Conservation (phyloP, 225 moss, liverwort and hornwort genomes). For the Polytrichum commune region DNA sequence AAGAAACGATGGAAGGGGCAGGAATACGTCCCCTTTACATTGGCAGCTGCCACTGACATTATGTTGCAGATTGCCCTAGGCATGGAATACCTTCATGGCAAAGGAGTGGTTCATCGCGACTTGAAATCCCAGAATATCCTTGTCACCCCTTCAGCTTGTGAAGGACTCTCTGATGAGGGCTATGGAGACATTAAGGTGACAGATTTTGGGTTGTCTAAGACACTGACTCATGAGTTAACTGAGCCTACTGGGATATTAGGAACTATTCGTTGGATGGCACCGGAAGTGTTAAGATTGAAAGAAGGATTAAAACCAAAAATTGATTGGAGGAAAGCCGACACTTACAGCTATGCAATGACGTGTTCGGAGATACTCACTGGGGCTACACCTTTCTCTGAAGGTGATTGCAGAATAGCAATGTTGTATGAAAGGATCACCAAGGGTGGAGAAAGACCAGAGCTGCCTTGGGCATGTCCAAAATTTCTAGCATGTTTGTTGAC, state of each 20-base stretch:
- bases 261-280: slow-evolving; percentile 10
- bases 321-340: slow-evolving; percentile 21
- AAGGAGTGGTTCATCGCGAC: slow-evolving; percentile 4
- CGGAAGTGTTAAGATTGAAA: slow-evolving; percentile 1
- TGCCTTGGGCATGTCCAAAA: slow-evolving; percentile 1
- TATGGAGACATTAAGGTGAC: slow-evolving; percentile 17
- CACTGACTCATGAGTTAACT: background rate
- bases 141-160: background rate
- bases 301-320: background rate
- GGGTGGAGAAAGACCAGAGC: background rate
- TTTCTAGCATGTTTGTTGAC: background rate
- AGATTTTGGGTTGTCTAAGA: slow-evolving; percentile 19
- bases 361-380: slow-evolving; percentile 13
- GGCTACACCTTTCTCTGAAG: slow-evolving; percentile 4
- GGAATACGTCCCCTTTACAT: background rate
- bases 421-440: background rate
- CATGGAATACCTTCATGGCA: slow-evolving; percentile 7
- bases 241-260: slow-evolving; percentile 9
- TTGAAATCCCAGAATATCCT: slow-evolving; percentile 15
- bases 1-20: background rate
- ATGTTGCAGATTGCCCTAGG: slow-evolving; percentile 8
- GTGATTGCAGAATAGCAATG: background rate
- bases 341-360: slow-evolving; percentile 19
- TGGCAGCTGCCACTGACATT: slow-evolving; percentile 5
- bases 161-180: slow-evolving; percentile 6